Conservation (phyloP, 2,329 filamentous ascomycete genomes). For the Sporothrix variecibatus region DNA sequence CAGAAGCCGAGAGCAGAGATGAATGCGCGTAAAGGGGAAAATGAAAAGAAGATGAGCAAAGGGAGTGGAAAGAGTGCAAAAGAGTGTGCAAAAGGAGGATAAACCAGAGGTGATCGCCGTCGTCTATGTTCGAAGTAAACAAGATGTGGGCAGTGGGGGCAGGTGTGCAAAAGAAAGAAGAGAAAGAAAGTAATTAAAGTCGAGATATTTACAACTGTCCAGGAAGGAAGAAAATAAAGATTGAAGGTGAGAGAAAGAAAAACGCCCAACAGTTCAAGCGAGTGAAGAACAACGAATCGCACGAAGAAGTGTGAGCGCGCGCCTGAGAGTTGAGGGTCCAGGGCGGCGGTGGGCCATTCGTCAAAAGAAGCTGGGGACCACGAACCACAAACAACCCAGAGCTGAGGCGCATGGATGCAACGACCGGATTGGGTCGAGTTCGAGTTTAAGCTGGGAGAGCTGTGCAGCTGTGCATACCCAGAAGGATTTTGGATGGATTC, state of each 20-base stretch:
- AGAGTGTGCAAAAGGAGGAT: not conserved
- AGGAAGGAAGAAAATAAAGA: not conserved
- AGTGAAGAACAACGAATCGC: not conserved
- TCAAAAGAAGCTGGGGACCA: not conserved
- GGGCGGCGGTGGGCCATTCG: not conserved
- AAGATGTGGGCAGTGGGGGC: not conserved
- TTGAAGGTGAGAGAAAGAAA: not conserved
- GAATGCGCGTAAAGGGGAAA: conserved; percentile 23
- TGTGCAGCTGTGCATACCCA: not conserved
- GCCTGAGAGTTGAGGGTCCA: not conserved
- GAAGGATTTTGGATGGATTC: not conserved
- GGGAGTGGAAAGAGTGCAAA: not conserved
- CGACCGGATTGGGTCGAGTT: conserved; percentile 13
- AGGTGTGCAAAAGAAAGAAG: not conserved
- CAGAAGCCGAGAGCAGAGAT: not conserved
- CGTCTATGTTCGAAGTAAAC: not conserved
- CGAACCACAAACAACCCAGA: not conserved
- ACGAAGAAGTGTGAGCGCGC: not conserved
- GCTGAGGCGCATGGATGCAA: not conserved
- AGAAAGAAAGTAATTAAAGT: not conserved
- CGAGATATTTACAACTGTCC: not conserved
- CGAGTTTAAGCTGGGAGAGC: not conserved
- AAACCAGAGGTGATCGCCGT: not conserved
- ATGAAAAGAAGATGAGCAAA: not conserved
- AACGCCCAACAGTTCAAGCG: not conserved